Evolutionary conservation across 495 filamentous ascomycete genomes (phyloP), one percentile per base, ranked within the genome.

Genomic region (Aspergillus steynii): DNA sequence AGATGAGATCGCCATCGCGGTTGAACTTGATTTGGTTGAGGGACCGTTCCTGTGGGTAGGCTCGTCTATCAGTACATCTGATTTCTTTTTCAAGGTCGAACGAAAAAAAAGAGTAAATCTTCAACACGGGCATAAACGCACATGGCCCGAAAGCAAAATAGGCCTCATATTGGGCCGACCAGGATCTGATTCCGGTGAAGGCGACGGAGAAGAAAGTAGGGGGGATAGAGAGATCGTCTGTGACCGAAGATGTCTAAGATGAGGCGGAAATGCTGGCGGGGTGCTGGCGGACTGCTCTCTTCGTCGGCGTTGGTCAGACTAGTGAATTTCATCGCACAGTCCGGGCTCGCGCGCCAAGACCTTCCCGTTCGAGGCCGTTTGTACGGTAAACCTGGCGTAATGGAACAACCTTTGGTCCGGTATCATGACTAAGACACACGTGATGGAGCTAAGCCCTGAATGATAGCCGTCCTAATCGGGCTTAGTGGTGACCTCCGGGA

Each of bases 11-110:
- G 78, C 95, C 95, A 78, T 99, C 95, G 79, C 85, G 85, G 80
- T 93, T 96, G 83, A 92, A 97, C 77, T 93, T 96, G 77, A 99
- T 96, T 76, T 99, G 95, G 71, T 93, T 98, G 74, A 99, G 84
- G 77, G 95, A 93, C 80, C 95, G 92, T 84, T 98, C 96, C 85
- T 88, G 65, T 54, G 66, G 52, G 25, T 32, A 53, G n/a, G 29
- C 63, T 27, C 61, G 59, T 65, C 63, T 71, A 28, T 72, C 61
- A 65, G 68, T 62, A 56, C 64, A 64, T 59, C 61, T 52, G 56
- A 14, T 14, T 1, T 12, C 37, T 42, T 10, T 42, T 12, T 42
- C 37, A 42, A 42, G 37, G 37, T 42, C 1, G 12, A 42, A 42
- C 9, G 37, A 42, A 42, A 42, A 42, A 42, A 42, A 42, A 34